Evolutionary conservation across 1,284 basidiomycete species (phyloP), one percentile per base, ranked within the genome.

Genomic region (Coniferiporia sulphurascens): DNA sequence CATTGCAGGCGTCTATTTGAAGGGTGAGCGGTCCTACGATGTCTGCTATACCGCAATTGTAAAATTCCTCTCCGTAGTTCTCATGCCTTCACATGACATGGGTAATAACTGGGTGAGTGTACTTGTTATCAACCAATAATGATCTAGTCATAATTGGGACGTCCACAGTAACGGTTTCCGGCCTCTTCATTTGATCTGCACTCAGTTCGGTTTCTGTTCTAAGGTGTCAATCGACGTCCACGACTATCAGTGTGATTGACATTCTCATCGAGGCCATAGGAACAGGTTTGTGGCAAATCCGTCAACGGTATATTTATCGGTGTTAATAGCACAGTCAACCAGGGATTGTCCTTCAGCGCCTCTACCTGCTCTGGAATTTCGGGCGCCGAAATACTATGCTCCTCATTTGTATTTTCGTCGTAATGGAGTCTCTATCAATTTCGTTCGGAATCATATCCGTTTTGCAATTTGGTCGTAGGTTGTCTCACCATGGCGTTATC

Each of bases 321-420:
- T 7, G 7, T 3, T 19, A 3, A n/a, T 27, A 17, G 3, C 51
- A 43, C 21, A 17, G 41, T 21, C 7, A 21, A n/a, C 41, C 51
- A 52, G 51, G 51, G 3, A 41, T 52, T 17, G 36, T 52, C n/a
- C n/a, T 52, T 10, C 38, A 52, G 12, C 36, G 51, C 3, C 19
- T 52, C 34, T 52, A 52, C 19, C n/a, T 52, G 15, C 51, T 52
- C 9, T 52, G 51, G 51, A 17, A 43, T 19, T 52, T 52, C 38
- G 51, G 41, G 19, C 35, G 51, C 5, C 10, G 19, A 10, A 21
- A 10, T n/a, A 52, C 51, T 21, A 34, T n/a, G 34, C 17, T 43
- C 17, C 45, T 55, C 32, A n/a, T 55, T 34, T 21, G 53, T 19
- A 43, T 21, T 5, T 55, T 55, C 43, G 10, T 55, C 21, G 10